phyloP scores from a whole-genome alignment of 345 rosid species.

The Lumnitzera racemosa region DNA sequence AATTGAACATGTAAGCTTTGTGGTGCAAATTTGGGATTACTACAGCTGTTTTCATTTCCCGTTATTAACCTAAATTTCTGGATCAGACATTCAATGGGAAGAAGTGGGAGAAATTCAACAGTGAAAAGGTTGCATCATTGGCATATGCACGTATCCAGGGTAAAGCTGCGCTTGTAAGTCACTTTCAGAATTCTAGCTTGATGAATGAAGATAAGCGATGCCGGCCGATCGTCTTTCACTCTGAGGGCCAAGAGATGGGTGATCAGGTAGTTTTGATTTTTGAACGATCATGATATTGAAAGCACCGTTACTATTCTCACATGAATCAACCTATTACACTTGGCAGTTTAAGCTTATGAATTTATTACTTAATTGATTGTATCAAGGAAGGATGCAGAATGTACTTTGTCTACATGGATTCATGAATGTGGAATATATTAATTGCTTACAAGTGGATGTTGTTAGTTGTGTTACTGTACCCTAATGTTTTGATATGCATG shows the following conservation, averaged over 20 bases:
- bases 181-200: constrained; percentile 81
- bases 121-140: constrained; percentile 85
- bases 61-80: not conserved
- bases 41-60: not conserved
- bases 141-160: constrained; percentile 97
- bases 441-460: too few species aligned
- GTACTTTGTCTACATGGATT: too few species aligned
- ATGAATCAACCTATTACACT: not conserved
- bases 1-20: too few species aligned
- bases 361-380: not conserved
- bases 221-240: constrained; percentile 67
- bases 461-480: too few species aligned
- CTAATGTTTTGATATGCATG: too few species aligned
- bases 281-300: constrained; percentile 1
- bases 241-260: constrained; percentile 46
- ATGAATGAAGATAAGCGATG: constrained; percentile 80
- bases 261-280: constrained; percentile 45
- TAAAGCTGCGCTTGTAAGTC: constrained; percentile 76
- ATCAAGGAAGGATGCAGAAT: too few species aligned
- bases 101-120: constrained; percentile 94
- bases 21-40: too few species aligned
- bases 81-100: constrained; percentile 82
- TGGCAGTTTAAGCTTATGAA: not conserved
- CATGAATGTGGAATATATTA: too few species aligned
- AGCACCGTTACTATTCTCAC: not conserved